Conservation (phyloP, 2,329 filamentous ascomycete species). For the Neurospora crassa region DNA sequence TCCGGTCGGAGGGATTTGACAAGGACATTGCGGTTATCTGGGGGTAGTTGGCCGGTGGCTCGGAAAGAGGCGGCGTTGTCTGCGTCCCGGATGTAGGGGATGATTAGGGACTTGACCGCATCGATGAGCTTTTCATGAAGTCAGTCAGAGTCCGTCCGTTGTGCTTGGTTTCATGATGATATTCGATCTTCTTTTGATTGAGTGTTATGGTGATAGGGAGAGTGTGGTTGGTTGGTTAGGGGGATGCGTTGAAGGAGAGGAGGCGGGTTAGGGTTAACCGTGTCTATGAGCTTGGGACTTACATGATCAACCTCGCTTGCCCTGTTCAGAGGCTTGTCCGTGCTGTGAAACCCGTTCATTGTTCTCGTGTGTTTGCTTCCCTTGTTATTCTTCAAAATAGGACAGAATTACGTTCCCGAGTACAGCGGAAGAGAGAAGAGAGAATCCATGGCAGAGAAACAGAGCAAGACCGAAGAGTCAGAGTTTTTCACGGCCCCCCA, state of each 20-base stretch:
- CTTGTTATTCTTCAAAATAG: background rate
- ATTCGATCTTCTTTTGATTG: background rate
- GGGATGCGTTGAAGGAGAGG: background rate
- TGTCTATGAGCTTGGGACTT: constrained; percentile 3
- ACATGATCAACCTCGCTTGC: constrained; percentile 24
- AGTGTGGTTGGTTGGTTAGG: background rate
- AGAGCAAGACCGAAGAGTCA: background rate
- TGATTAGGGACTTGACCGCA: constrained; percentile 56
- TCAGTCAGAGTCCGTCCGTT: background rate
- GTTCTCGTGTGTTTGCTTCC: background rate
- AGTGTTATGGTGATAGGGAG: background rate
- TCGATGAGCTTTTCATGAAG: constrained; percentile 48
- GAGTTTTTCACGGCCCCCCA: constrained; percentile 3
- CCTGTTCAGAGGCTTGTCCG: constrained; percentile 15
- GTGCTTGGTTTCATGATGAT: background rate
- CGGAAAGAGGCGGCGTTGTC: constrained; percentile 51
- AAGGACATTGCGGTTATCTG: constrained; percentile 44
- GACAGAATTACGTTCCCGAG: background rate
- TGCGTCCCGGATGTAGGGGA: constrained; percentile 62
- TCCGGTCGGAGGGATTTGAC: constrained; percentile 53
- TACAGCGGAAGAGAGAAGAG: background rate
- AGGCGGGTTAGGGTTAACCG: background rate
- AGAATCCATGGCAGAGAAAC: background rate
- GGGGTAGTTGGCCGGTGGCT: constrained; percentile 39
- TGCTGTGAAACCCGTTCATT: constrained; percentile 12